phyloP scores from a whole-genome alignment of 192 early-diverging fungal genomes.

The Gamsiella multidivaricata region DNA sequence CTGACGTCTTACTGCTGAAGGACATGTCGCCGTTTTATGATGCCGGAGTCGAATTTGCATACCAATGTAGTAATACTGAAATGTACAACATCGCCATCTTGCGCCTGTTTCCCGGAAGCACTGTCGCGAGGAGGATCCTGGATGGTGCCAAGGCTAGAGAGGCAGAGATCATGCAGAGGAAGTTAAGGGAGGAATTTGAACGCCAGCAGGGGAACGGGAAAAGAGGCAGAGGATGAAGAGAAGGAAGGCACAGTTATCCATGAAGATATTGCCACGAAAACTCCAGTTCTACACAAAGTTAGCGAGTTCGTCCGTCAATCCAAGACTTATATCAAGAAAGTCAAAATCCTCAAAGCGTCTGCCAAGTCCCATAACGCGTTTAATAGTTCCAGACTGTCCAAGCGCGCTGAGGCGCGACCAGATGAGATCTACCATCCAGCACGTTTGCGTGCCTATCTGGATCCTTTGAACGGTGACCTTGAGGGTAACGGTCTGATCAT shows the following conservation, averaged over 20 bases:
- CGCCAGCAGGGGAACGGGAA: background rate
- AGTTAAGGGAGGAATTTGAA: background rate
- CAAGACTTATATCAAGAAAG: background rate
- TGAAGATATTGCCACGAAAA: background rate
- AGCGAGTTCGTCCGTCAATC: background rate
- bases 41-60: constrained; percentile 45
- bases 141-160: constrained; percentile 42
- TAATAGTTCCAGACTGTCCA: background rate
- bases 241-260: background rate
- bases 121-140: constrained; percentile 31
- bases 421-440: constrained; percentile 53
- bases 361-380: too few relatives aligned
- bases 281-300: background rate
- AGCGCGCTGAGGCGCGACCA: constrained; percentile 39
- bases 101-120: constrained; percentile 27
- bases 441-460: constrained; percentile 32
- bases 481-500: constrained; percentile 41
- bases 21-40: constrained; percentile 52
- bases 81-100: constrained; percentile 52
- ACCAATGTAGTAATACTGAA: constrained; percentile 48
- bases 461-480: constrained; percentile 15
- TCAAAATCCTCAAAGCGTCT: background rate
- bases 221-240: background rate
- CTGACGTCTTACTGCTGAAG: constrained; percentile 46
- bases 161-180: constrained; percentile 14